Evolutionary conservation across 106 monocot genomes (phyloP).

Genomic region (Dioscorea alata): DNA sequence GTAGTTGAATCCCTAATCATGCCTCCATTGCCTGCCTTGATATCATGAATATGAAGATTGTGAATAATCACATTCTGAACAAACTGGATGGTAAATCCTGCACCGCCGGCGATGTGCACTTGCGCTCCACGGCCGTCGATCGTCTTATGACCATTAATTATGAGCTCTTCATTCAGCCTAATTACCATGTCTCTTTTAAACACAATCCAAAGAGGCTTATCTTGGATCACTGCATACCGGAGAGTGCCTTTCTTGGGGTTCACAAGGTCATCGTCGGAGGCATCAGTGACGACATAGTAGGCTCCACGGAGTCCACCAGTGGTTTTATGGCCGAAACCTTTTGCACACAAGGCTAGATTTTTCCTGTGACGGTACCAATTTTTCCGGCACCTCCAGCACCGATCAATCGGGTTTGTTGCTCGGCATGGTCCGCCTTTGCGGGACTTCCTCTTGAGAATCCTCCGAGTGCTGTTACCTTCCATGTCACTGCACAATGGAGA

Average conservation of each 20-base stretch:
- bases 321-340: not conserved
- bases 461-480: not conserved
- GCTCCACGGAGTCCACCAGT: not conserved
- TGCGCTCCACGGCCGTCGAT: slow-evolving; percentile 31
- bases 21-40: slow-evolving; percentile 16
- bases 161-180: slow-evolving; percentile 17
- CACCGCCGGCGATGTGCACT: slow-evolving; percentile 28
- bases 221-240: slow-evolving; percentile 20
- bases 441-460: not conserved
- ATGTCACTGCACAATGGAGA: not conserved
- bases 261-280: not conserved
- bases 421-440: slow-evolving; percentile 12
- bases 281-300: slow-evolving; percentile 1
- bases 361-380: slow-evolving; percentile 13
- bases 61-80: slow-evolving; percentile 32
- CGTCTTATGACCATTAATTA: slow-evolving; percentile 29
- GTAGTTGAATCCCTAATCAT: slow-evolving; percentile 4
- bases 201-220: slow-evolving; percentile 31
- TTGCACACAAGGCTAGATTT: slow-evolving; percentile 8
- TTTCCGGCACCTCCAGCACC: slow-evolving; percentile 26
- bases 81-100: slow-evolving; percentile 20
- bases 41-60: slow-evolving; percentile 27
- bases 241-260: slow-evolving; percentile 1
- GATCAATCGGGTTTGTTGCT: slow-evolving; percentile 37
- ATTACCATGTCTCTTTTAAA: slow-evolving; percentile 32